Evolutionary conservation across 2,329 filamentous ascomycete species (phyloP), one percentile per base, ranked within the genome.

Genomic region (Acrocalymma vagum): DNA sequence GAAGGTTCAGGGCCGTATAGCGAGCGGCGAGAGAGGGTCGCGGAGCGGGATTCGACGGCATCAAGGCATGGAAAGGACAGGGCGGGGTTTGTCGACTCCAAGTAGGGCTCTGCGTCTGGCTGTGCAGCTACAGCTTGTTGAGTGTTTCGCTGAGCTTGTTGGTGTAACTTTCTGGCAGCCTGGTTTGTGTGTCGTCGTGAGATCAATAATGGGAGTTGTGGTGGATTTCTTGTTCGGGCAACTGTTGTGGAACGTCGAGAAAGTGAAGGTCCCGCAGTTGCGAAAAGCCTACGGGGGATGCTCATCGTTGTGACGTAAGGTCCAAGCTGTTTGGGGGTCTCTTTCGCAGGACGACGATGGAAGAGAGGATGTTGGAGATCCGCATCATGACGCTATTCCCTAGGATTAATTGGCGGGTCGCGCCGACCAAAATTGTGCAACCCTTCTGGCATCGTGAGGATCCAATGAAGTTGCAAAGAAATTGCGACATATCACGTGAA

Each of bases 1-100:
- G 90, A 90, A 0, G 94, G 94, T 65, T 99, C 94, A 1, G 93
- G 93, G 0, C 93, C 93, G 30, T 84, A 85, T 15, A 72, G 63
- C 11, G 83, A 81, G 31, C 86, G 77, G 24, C 87, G 88, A 11
- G 82, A 81, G 30, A 97, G 84, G 8, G 78, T 86, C 5, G 87
- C 87, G 0, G 93, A 76, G 34, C 74, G 59, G 6, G 62, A 67
- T 48, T 72, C 70, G 31, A 71, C 62, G n/a, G 65, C 66, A 37
- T 72, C 70, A 42, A 72, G 67, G 40, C 70, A 72, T 11, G 70
- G 70, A 37, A 72, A 72, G 4, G 67, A 69, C 6, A 72, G 46
- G 2, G 69, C 69, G 9, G 70, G 70, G 40, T 72, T 72, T 13
- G 69, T 61, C 3, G 69, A 70, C 15, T 60, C 60, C 22, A 18